Conservation (phyloP, 257 asterid species). For the Jacaranda copaia region DNA sequence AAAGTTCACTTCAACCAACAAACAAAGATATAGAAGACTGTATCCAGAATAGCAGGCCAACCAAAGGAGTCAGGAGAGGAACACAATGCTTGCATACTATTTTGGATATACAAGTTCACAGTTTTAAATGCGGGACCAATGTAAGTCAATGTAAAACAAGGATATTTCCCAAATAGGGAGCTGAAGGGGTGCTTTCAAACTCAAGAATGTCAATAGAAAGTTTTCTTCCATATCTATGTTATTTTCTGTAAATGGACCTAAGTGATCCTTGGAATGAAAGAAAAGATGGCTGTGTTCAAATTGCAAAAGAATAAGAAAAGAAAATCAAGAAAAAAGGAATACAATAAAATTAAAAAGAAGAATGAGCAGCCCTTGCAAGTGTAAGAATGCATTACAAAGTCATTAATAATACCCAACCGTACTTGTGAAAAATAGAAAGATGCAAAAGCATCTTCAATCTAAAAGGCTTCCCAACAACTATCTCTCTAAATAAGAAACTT, state of each 20-base stretch:
- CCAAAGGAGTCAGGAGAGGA: not conserved
- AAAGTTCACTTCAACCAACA: not conserved
- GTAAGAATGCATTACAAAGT: not conserved
- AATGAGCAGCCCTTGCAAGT: not conserved
- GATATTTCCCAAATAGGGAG: not conserved
- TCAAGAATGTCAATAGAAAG: not conserved
- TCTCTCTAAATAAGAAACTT: not conserved
- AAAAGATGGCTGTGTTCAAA: not conserved
- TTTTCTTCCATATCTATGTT: not conserved
- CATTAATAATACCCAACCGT: not conserved
- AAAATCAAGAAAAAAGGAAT: not conserved
- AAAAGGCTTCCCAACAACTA: not conserved
- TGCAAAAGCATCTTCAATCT: not conserved
- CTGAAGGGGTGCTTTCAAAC: not conserved
- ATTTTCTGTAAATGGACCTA: not conserved
- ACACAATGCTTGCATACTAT: not conserved
- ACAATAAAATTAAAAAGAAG: not conserved
- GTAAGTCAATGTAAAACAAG: not conserved
- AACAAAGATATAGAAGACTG: not conserved
- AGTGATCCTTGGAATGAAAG: constrained; percentile 1
- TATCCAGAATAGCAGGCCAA: constrained; percentile 2
- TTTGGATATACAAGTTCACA: not conserved
- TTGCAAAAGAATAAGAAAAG: not conserved
- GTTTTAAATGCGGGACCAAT: not conserved
- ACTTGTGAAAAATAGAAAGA: not conserved